phyloP scores from a whole-genome alignment of 176 grass and related monocot species.

The Phoenix dactylifera region DNA sequence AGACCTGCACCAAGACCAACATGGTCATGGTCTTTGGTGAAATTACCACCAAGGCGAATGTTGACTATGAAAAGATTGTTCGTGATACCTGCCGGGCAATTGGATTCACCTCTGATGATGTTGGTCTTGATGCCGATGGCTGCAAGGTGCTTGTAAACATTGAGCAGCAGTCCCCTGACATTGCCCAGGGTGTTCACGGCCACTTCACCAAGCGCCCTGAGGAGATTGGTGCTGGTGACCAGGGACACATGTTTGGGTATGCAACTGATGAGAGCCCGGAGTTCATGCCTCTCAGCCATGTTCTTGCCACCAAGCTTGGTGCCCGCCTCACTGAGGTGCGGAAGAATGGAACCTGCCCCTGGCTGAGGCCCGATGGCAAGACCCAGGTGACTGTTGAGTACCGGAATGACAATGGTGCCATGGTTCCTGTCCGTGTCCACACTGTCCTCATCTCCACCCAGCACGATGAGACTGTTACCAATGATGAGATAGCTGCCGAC shows the following conservation, averaged over 20 bases:
- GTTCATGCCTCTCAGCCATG: constrained; percentile 52
- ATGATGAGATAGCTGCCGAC: constrained; percentile 34
- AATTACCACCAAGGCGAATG: constrained; percentile 45
- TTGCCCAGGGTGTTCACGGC: constrained; percentile 37
- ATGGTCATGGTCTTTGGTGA: constrained; percentile 55
- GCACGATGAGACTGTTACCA: constrained; percentile 43
- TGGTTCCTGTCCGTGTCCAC: constrained; percentile 43
- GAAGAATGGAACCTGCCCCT: constrained; percentile 43
- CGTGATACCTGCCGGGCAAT: constrained; percentile 41
- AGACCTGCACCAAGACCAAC: constrained; percentile 49
- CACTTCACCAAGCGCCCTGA: constrained; percentile 42
- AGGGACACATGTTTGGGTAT: constrained; percentile 52
- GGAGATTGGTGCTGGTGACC: constrained; percentile 49
- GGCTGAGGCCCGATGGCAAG: constrained; percentile 59
- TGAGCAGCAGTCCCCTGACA: constrained; percentile 47
- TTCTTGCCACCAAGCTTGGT: constrained; percentile 56
- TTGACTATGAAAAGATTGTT: constrained; percentile 48
- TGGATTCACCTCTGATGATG: constrained; percentile 41
- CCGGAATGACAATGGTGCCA: constrained; percentile 33
- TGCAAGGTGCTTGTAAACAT: constrained; percentile 56
- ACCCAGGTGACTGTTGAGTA: constrained; percentile 60
- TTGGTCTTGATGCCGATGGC: constrained; percentile 41
- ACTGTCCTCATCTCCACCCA: constrained; percentile 54
- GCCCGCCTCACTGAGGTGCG: constrained; percentile 49
- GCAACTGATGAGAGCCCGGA: constrained; percentile 44